Percentiles rank a stretch among this genome's conserved stretches.
These are phyloP conservation scores for Pezicula neosporulosa DNA, from an alignment of 2,329 filamentous ascomycete genomes.

Conservation along the genomic window DNA sequence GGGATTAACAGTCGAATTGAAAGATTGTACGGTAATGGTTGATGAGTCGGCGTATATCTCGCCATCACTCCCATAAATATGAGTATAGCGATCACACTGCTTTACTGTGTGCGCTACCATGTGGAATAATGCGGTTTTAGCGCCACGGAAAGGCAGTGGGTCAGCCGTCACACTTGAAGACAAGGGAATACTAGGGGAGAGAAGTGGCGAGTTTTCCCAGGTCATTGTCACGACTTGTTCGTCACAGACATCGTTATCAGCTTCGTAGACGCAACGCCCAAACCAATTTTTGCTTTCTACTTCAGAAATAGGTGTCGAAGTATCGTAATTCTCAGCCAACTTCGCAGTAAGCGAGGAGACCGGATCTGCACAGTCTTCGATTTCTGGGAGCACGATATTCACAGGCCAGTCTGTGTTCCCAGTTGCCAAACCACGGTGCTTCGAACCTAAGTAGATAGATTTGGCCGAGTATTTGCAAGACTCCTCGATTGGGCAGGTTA, in stretches of 20 bases:
- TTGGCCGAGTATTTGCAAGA: conserved; percentile 78
- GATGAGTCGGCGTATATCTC: conserved; percentile 83
- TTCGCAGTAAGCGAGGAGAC: conserved; percentile 35
- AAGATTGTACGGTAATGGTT: conserved; percentile 73
- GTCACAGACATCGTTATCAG: conserved; percentile 90
- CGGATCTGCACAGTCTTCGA: conserved; percentile 68
- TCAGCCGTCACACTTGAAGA: conserved; percentile 1
- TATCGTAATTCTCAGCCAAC: conserved; percentile 49
- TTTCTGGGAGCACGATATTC: conserved; percentile 85
- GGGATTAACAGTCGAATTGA: conserved; percentile 45
- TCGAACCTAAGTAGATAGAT: conserved; percentile 47
- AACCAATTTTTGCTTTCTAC: conserved; percentile 67
- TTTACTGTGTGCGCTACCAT: conserved; percentile 90
- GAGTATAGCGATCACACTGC: conserved; percentile 80
- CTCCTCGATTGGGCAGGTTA: conserved; percentile 68
- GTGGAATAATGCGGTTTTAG: conserved; percentile 87
- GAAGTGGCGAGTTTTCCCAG: conserved; percentile 71
- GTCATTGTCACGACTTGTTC: conserved; percentile 85
- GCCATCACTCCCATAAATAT: conserved; percentile 82
- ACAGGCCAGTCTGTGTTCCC: conserved; percentile 79
- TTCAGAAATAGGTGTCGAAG: conserved; percentile 43
- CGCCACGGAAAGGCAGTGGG: conserved; percentile 42
- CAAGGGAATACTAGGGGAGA: conserved; percentile 6
- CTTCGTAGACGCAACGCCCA: conserved; percentile 91
- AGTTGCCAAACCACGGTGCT: conserved; percentile 54